phyloP scores from a whole-genome alignment of 352 stramenopile species.

The Pythium plurisporium region DNA sequence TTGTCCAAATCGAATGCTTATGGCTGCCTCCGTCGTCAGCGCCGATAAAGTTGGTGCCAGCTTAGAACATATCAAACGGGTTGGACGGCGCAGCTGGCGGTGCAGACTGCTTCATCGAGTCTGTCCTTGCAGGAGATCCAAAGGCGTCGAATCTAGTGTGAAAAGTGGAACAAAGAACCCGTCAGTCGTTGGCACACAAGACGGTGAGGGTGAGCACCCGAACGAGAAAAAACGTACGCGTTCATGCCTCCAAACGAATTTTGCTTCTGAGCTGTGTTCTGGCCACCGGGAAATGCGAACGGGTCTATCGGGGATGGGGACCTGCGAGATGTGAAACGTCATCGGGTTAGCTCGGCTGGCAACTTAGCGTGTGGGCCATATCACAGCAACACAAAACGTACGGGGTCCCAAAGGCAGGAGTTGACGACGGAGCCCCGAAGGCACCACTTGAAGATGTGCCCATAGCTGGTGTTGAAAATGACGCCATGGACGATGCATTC shows the following conservation, averaged over 20 bases:
- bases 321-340: constrained; percentile 3
- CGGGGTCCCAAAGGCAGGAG: constrained; percentile 1
- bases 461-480: constrained; percentile 31
- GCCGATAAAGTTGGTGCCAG: neutral
- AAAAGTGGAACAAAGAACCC: neutral
- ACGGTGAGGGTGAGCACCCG: too few species aligned
- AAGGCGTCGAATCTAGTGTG: constrained; percentile 52
- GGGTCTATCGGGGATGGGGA: constrained; percentile 30
- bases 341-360: neutral
- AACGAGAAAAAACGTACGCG: constrained; percentile 46
- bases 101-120: constrained; percentile 23
- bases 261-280: constrained; percentile 28
- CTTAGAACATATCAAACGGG: constrained; percentile 84
- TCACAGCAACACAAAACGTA: constrained; percentile 6
- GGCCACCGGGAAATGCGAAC: constrained; percentile 31
- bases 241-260: constrained; percentile 37
- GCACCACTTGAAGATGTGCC: too few species aligned
- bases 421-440: neutral
- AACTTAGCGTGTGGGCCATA: constrained; percentile 7
- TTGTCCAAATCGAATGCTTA: too few species aligned
- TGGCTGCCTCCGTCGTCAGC: neutral
- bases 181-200: constrained; percentile 1
- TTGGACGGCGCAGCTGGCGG: constrained; percentile 44
- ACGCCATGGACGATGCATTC: constrained; percentile 25
- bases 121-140: constrained; percentile 30